phyloP scores from a whole-genome alignment of 139 green algal species.

The Ulvella scutata region DNA sequence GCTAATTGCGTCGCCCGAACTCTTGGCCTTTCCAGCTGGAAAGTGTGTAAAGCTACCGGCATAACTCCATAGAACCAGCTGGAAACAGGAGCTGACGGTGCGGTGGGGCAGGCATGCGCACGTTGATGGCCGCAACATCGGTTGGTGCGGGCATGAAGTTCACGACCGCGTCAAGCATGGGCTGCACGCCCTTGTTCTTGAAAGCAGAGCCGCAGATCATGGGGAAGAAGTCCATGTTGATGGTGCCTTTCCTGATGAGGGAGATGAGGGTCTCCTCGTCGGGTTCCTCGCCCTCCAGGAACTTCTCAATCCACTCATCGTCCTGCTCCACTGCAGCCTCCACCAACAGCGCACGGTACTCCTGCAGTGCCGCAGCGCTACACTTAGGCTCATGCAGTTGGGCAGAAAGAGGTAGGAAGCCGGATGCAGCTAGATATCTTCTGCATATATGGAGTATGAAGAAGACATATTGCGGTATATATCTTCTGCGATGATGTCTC shows the following conservation, averaged over 20 bases:
- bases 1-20: no score
- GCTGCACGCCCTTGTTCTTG: conserved; percentile 99
- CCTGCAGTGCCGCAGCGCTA: conserved; percentile 8
- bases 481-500: no score
- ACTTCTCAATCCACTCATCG: conserved; percentile 48
- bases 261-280: conserved; percentile 57
- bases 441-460: no score
- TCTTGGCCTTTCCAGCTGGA: neutral
- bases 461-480: no score
- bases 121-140: conserved; percentile 48
- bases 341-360: conserved; percentile 82
- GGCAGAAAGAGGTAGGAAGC: no score
- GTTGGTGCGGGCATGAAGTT: conserved; percentile 88
- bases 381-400: neutral
- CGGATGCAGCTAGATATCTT: no score
- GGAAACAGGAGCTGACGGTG: no score
- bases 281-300: conserved; percentile 75
- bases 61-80: no score
- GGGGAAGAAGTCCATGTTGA: conserved; percentile 72
- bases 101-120: neutral
- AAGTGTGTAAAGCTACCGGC: neutral
- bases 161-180: conserved; percentile 91
- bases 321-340: conserved; percentile 79
- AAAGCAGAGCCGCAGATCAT: conserved; percentile 92
- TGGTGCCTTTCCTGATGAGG: conserved; percentile 87